These are phyloP conservation scores for Corylus avellana DNA, from an alignment of 306 rosid genomes.

Conservation along the genomic window DNA sequence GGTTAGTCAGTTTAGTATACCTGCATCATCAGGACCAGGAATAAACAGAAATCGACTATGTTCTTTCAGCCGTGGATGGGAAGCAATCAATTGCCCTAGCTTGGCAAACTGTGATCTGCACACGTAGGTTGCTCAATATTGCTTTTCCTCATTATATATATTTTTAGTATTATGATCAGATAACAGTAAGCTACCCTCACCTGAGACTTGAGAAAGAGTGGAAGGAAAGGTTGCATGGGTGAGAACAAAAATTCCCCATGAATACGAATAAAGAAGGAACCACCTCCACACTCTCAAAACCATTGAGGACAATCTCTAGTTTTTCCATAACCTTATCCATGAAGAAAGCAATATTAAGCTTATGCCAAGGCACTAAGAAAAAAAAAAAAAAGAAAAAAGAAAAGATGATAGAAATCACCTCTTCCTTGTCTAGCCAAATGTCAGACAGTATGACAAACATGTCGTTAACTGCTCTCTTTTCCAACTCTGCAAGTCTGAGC, in stretches of 20 bases:
- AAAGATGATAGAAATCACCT: conserved; percentile 50
- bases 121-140: conserved; percentile 22
- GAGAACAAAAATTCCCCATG: conserved; percentile 95
- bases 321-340: conserved; percentile 80
- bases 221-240: conserved; percentile 82
- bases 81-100: conserved; percentile 77
- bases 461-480: conserved; percentile 73
- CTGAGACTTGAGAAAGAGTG: conserved; percentile 71
- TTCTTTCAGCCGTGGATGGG: conserved; percentile 68
- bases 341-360: conserved; percentile 44
- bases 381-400: background rate
- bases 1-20: conserved; percentile 40
- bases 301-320: conserved; percentile 68
- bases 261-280: conserved; percentile 88
- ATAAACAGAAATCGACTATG: conserved; percentile 78
- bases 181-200: conserved; percentile 40
- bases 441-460: conserved; percentile 87
- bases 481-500: conserved; percentile 78
- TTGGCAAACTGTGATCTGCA: conserved; percentile 80
- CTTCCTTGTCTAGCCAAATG: conserved; percentile 87
- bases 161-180: conserved; percentile 5
- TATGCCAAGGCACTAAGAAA: conserved; percentile 21
- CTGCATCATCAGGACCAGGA: conserved; percentile 96
- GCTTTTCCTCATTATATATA: conserved; percentile 2
- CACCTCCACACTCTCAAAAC: conserved; percentile 73